Evolutionary conservation across 306 rosid genomes (phyloP).

Genomic region (Rosa chinensis): DNA sequence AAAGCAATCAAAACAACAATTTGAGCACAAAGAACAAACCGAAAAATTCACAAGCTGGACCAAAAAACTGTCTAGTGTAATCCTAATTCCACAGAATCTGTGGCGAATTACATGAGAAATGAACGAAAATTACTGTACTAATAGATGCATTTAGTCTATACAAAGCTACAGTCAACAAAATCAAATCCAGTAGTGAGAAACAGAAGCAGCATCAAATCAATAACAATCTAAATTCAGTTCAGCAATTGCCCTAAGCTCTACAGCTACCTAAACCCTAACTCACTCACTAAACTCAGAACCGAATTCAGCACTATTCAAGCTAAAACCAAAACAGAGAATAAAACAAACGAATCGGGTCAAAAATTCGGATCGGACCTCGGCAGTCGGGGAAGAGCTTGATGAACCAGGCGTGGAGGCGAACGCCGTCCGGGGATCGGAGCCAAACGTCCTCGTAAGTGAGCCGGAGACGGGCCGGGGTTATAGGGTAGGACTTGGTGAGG

Average conservation of each 20-base stretch:
- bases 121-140: neutral
- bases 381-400: conserved; percentile 88
- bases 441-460: conserved; percentile 82
- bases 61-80: neutral
- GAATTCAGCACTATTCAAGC: conserved; percentile 13
- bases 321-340: neutral
- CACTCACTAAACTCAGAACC: neutral
- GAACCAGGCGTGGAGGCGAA: conserved; percentile 97
- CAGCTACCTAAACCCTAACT: conserved; percentile 7
- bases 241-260: neutral
- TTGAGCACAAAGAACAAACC: neutral
- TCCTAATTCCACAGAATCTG: neutral
- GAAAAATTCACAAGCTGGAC: neutral
- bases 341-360: neutral
- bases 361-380: conserved; percentile 57
- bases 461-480: conserved; percentile 80
- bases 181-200: neutral
- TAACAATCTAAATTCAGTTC: neutral
- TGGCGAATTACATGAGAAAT: neutral
- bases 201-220: conserved; percentile 2
- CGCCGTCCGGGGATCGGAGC: conserved; percentile 90
- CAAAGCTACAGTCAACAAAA: neutral
- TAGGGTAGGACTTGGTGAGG: conserved; percentile 74
- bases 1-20: conserved; percentile 29
- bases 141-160: neutral